Evolutionary conservation across 305 asterid species (phyloP).

Genomic region (Solanum hybrid): DNA sequence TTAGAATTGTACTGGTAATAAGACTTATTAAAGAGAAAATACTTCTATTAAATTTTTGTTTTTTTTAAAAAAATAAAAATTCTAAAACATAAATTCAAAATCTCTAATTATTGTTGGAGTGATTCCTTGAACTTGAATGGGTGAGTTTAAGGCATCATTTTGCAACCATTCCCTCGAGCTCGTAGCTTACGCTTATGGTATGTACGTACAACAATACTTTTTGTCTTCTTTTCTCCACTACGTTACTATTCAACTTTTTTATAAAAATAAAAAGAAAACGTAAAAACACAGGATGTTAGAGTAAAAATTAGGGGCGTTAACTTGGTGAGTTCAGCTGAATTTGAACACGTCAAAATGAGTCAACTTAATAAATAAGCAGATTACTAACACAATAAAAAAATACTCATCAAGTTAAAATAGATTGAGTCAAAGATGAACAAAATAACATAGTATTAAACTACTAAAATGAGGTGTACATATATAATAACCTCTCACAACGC

Average conservation of each 20-base stretch:
- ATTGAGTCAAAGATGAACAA: not conserved
- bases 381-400: not conserved
- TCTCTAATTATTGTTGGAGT: not conserved
- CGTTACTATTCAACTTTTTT: no score
- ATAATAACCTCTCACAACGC: not conserved
- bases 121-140: not conserved
- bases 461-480: not conserved
- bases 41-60: no score
- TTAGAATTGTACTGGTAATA: no score
- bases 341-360: not conserved
- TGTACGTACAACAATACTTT: no score
- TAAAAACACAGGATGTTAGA: not conserved
- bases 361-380: rapidly evolving
- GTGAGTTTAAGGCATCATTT: not conserved
- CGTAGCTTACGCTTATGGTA: not conserved
- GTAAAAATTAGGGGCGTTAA: not conserved
- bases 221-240: no score
- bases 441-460: not conserved
- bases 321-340: not conserved
- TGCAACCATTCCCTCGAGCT: not conserved
- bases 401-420: not conserved
- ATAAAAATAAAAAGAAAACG: not conserved
- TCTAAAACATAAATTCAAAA: not conserved
- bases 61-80: no score
- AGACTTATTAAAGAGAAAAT: no score